These are phyloP conservation scores for Saturnispora besseyi DNA, from an alignment of 805 yeast genomes.

Conservation along the genomic window DNA sequence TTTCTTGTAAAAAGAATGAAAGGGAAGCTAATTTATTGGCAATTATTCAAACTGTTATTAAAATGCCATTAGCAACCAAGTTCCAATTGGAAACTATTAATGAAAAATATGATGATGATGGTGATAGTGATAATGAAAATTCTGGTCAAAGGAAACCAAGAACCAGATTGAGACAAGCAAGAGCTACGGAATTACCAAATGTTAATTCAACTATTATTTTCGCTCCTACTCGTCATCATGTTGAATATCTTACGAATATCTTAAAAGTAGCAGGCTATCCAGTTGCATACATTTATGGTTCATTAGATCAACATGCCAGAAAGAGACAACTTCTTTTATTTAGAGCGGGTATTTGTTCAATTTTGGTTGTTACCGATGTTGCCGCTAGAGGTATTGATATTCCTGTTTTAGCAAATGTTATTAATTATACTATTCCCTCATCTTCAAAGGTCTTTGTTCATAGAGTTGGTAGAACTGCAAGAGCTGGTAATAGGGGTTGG, in stretches of 20 bases:
- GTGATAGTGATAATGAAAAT: slow-evolving; percentile 41
- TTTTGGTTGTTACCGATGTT: slow-evolving; percentile 95
- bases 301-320: slow-evolving; percentile 92
- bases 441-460: slow-evolving; percentile 91
- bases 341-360: slow-evolving; percentile 70
- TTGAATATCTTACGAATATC: slow-evolving; percentile 72
- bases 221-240: slow-evolving; percentile 97
- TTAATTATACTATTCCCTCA: slow-evolving; percentile 84
- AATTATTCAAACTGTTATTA: slow-evolving; percentile 74
- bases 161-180: slow-evolving; percentile 49
- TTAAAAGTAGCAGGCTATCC: slow-evolving; percentile 76
- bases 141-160: slow-evolving; percentile 25
- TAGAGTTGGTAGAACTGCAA: slow-evolving; percentile 98
- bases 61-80: slow-evolving; percentile 69
- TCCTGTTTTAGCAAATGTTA: slow-evolving; percentile 90
- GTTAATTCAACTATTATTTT: slow-evolving; percentile 82
- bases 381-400: slow-evolving; percentile 99
- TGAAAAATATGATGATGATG: slow-evolving; percentile 41
- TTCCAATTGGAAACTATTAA: slow-evolving; percentile 54
- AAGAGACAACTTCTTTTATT: slow-evolving; percentile 79
- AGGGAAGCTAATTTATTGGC: slow-evolving; percentile 79
- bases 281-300: slow-evolving; percentile 82
- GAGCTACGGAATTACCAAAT: slow-evolving; percentile 79
- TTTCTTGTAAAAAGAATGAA: slow-evolving; percentile 73
- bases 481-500: slow-evolving; percentile 98